phyloP scores from a whole-genome alignment of 2,329 filamentous ascomycete species.

The Ceratocystis variospora region DNA sequence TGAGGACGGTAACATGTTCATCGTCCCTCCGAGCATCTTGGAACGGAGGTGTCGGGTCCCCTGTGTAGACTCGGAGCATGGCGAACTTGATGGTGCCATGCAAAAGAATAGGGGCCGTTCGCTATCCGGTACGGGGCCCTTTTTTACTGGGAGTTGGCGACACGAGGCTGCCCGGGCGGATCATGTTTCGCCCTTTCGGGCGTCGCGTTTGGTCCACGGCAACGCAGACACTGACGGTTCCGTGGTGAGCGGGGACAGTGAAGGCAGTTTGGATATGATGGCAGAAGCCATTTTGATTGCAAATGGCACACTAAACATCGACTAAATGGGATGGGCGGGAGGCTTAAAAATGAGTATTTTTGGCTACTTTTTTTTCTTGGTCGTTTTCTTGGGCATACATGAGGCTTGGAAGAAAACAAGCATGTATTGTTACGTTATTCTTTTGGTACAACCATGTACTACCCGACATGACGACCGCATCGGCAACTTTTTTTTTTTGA shows the following conservation, averaged over 20 bases:
- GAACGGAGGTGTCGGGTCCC: constrained; percentile 8
- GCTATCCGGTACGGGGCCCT: constrained; percentile 14
- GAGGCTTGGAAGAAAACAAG: background rate
- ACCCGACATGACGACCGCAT: background rate
- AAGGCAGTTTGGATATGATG: constrained; percentile 14
- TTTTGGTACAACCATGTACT: constrained; percentile 1
- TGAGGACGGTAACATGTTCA: constrained; percentile 8
- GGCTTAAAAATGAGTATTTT: background rate
- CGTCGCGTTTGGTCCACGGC: constrained; percentile 12
- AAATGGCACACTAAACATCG: constrained; percentile 8
- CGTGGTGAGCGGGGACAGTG: constrained; percentile 8
- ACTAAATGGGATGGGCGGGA: background rate
- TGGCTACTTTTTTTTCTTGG: background rate
- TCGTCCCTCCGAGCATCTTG: constrained; percentile 8
- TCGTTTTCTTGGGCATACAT: background rate
- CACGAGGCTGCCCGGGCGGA: constrained; percentile 13
- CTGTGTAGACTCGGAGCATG: background rate
- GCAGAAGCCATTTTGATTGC: constrained; percentile 12
- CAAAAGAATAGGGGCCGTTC: constrained; percentile 11
- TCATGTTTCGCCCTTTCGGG: constrained; percentile 17
- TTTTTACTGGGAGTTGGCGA: constrained; percentile 18
- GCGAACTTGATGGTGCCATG: background rate
- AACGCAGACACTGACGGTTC: background rate
- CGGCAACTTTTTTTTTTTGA: background rate
- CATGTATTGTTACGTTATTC: constrained; percentile 7